Base-by-base conservation (phyloP, 495 filamentous ascomycete species). In the Neurospora tetrasperma region DNA sequence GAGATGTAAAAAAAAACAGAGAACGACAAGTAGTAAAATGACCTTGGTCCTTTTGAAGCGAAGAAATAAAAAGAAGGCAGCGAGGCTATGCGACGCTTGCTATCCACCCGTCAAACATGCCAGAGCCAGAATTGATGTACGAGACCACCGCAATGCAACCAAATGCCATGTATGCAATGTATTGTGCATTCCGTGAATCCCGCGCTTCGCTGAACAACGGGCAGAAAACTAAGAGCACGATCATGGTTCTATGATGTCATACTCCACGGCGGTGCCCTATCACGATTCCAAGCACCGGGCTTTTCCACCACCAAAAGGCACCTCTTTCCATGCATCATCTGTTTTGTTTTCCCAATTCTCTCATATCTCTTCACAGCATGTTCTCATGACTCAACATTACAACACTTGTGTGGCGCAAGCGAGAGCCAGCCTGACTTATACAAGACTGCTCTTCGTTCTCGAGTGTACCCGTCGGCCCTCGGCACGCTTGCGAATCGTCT, bases 371-470 rank as follows among this genome's bases (percentile, higher is more conserved):
- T 42, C 27, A 42, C 54, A 40, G 46, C 73, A 23, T 74, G 16
- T 66, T 14, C 35, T 66, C 66, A 40, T 23, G 41, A n/a, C 18
- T 40, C 38, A 23, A 27, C 73, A 68, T 59, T 62, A 69, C 35
- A 43, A 46, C 35, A 43, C 46, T 38, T 35, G 69, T 39, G 9
- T n/a, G 40, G 43, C 14, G 39, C 20, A 31, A 70, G n/a, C 70
- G 70, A n/a, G 42, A 71, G 35, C 42, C 41, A 48, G 41, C 43
- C 62, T 42, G 38, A 27, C 70, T 80, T 74, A 84, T 35, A 85
- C 66, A 77, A 84, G 83, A 82, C 85, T 85, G 76, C 86, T 88
- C 82, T 88, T 88, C 27, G 85, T 87, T 14, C 86, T 79, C 68
- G 83, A 83, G 73, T 88, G 86, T 23, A 83, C 82, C 72, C 85